Percentiles rank a stretch among this genome's conserved stretches.
Conservation (phyloP, 768 basidiomycete genomes). For the Pleurotus tuber-regium region DNA sequence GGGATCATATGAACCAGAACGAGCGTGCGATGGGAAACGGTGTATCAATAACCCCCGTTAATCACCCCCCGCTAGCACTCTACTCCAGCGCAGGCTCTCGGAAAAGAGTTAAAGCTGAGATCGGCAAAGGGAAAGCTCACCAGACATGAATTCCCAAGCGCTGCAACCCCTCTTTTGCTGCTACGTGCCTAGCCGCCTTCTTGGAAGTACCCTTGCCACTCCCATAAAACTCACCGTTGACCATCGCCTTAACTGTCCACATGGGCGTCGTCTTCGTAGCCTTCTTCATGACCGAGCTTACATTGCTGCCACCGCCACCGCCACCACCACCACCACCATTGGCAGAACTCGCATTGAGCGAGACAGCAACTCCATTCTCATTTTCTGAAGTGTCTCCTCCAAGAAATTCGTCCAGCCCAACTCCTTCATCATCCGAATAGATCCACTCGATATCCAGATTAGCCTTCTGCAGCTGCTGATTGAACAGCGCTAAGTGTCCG, state of each 20-base stretch:
- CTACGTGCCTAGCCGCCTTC: slow-evolving; percentile 78
- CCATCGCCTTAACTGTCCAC: slow-evolving; percentile 66
- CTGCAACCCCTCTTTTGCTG: slow-evolving; percentile 70
- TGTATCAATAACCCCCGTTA: neutral
- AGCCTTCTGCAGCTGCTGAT: slow-evolving; percentile 66
- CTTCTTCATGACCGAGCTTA: slow-evolving; percentile 20
- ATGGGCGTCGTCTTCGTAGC: slow-evolving; percentile 69
- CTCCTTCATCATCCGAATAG: slow-evolving; percentile 41
- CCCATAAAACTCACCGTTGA: slow-evolving; percentile 60
- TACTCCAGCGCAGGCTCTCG: no score
- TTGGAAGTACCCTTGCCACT: slow-evolving; percentile 70
- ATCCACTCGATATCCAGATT: slow-evolving; percentile 67
- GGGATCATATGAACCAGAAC: neutral
- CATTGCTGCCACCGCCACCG: neutral
- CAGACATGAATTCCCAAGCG: slow-evolving; percentile 55
- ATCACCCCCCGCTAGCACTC: no score
- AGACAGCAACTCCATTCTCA: slow-evolving; percentile 13
- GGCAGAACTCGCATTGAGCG: slow-evolving; percentile 10
- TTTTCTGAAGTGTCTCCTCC: slow-evolving; percentile 11
- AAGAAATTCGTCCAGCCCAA: neutral
- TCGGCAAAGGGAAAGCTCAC: slow-evolving; percentile 26
- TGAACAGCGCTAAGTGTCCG: slow-evolving; percentile 79
- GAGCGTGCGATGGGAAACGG: slow-evolving; percentile 1
- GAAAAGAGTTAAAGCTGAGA: no score
- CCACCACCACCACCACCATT: neutral